Conservation (phyloP, 495 filamentous ascomycete species). For the Saxophila tyrrhenica region DNA sequence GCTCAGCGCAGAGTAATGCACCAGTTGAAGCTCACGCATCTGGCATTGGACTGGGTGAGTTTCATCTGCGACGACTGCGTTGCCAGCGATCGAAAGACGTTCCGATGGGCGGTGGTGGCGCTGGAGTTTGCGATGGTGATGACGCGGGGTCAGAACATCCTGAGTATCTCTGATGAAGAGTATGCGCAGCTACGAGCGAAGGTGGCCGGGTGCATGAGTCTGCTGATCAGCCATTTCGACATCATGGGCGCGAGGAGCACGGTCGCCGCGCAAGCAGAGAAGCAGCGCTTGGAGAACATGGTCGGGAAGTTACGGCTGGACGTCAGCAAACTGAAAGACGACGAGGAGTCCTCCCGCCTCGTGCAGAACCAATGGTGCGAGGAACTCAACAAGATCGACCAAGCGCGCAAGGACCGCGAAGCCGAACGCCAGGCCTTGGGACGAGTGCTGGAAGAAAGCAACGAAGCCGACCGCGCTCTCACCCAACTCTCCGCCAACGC, state of each 20-base stretch:
- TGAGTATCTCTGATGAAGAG: conserved; percentile 75
- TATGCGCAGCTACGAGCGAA: conserved; percentile 72
- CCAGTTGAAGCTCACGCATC: conserved; percentile 81
- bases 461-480: conserved; percentile 87
- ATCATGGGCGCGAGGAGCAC: conserved; percentile 95
- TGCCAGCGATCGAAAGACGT: conserved; percentile 87
- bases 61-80: conserved; percentile 97
- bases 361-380: conserved; percentile 61
- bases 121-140: conserved; percentile 96
- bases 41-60: conserved; percentile 92
- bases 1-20: conserved; percentile 89
- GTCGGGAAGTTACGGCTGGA: conserved; percentile 64
- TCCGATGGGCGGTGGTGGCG: conserved; percentile 90
- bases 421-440: conserved; percentile 85
- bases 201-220: conserved; percentile 93
- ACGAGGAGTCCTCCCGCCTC: conserved; percentile 67
- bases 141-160: conserved; percentile 81
- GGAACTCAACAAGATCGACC: conserved; percentile 64
- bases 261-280: conserved; percentile 84
- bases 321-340: conserved; percentile 63
- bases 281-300: conserved; percentile 64
- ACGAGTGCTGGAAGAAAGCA: conserved; percentile 80
- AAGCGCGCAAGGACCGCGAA: conserved; percentile 61
- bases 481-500: conserved; percentile 87
- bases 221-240: conserved; percentile 96